Percentiles rank a stretch among this genome's conserved stretches.
phyloP scores from a whole-genome alignment of 192 early-diverging fungal species.

The Coemansia sp. region DNA sequence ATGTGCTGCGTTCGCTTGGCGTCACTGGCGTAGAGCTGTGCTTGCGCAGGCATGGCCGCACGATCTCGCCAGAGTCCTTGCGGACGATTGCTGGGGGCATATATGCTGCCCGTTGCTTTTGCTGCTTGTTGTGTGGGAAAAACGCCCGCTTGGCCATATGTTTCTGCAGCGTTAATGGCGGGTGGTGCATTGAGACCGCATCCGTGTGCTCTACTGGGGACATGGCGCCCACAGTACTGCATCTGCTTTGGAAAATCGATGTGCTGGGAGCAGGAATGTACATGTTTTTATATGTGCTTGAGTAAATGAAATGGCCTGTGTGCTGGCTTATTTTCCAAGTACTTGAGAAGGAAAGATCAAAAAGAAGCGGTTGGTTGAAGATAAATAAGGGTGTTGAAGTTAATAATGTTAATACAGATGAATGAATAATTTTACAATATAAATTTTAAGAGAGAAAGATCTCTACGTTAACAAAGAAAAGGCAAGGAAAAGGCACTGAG shows the following conservation, averaged over 20 bases:
- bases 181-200: not conserved
- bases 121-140: conserved; percentile 22
- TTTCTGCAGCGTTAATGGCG: conserved; percentile 1
- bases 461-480: conserved; percentile 5
- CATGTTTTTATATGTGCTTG: conserved; percentile 15
- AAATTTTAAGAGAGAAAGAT: conserved; percentile 1
- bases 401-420: not conserved
- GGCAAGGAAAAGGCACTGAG: not conserved
- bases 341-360: not conserved
- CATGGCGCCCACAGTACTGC: conserved; percentile 1
- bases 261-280: conserved; percentile 42
- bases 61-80: conserved; percentile 53
- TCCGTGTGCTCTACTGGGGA: conserved; percentile 1
- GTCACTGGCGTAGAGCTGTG: conserved; percentile 11
- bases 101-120: conserved; percentile 11
- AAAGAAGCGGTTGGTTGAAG: no score
- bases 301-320: conserved; percentile 1
- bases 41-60: conserved; percentile 42
- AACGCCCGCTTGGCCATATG: conserved; percentile 5
- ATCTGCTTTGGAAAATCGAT: conserved; percentile 14
- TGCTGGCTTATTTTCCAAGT: not conserved
- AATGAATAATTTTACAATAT: not conserved
- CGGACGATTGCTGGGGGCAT: conserved; percentile 33
- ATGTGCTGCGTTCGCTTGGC: not conserved
- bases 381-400: no score